phyloP scores from a whole-genome alignment of 805 yeast genomes.

The Metschnikowia lochheadii region DNA sequence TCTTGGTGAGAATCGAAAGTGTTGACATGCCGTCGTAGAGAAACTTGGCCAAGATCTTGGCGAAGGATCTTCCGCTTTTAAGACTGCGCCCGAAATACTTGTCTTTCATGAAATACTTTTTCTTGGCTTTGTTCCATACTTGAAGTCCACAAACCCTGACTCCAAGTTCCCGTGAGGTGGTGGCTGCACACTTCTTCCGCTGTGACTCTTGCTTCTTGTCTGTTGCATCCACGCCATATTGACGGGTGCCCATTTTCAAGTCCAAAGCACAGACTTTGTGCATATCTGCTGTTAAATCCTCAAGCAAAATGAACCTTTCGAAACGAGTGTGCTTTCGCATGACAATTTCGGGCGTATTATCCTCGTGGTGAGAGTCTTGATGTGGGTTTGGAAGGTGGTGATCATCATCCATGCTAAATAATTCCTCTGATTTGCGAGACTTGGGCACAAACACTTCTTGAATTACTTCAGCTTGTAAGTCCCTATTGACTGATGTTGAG shows the following conservation, averaged over 20 bases:
- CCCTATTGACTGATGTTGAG: constrained; percentile 35
- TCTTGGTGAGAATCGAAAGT: constrained; percentile 58
- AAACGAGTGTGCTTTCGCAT: constrained; percentile 49
- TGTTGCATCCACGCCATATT: constrained; percentile 92
- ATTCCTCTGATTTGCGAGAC: constrained; percentile 34
- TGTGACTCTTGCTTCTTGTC: constrained; percentile 72
- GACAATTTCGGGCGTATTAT: constrained; percentile 15
- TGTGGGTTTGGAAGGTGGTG: constrained; percentile 11
- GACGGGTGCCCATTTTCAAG: constrained; percentile 97
- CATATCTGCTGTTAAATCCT: constrained; percentile 85
- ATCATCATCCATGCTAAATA: constrained; percentile 46
- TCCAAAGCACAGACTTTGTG: constrained; percentile 86
- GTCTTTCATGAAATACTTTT: constrained; percentile 62
- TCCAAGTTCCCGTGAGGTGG: constrained; percentile 81
- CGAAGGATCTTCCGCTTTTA: constrained; percentile 68
- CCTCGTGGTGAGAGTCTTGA: constrained; percentile 4
- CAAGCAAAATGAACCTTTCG: constrained; percentile 80
- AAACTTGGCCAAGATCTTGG: constrained; percentile 68
- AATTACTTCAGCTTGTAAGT: constrained; percentile 36
- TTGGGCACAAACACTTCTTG: constrained; percentile 40
- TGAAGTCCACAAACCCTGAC: constrained; percentile 95
- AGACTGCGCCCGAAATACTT: constrained; percentile 89
- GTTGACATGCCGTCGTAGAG: constrained; percentile 68
- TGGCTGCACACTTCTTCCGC: constrained; percentile 69
- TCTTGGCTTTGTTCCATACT: constrained; percentile 16